phyloP scores from a whole-genome alignment of 768 basidiomycete genomes.

The Pholiota conissans region DNA sequence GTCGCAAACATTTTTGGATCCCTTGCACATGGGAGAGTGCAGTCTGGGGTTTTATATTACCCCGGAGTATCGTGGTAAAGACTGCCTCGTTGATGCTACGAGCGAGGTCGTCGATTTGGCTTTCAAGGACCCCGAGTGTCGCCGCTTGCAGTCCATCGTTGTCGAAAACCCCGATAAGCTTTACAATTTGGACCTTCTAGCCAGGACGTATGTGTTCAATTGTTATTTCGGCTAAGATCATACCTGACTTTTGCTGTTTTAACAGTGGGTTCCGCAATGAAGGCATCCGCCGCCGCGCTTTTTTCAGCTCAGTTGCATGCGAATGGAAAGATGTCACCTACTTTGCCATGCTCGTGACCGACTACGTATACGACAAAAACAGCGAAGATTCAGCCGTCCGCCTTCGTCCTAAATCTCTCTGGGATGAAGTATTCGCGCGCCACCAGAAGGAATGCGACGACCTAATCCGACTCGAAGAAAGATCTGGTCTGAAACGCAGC shows the following conservation, averaged over 20 bases:
- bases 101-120: conserved; percentile 44
- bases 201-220: conserved; percentile 29
- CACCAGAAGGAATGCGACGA: conserved; percentile 60
- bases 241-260: neutral
- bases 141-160: conserved; percentile 55
- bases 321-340: conserved; percentile 64
- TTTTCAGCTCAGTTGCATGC: conserved; percentile 40
- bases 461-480: conserved; percentile 51
- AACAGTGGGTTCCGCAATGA: conserved; percentile 61
- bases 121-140: conserved; percentile 43
- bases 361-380: conserved; percentile 41
- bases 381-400: conserved; percentile 13
- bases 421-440: conserved; percentile 63
- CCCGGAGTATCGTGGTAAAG: conserved; percentile 33
- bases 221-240: neutral
- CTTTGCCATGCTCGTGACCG: conserved; percentile 60
- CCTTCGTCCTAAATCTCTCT: conserved; percentile 40
- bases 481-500: conserved; percentile 28
- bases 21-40: conserved; percentile 41
- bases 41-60: conserved; percentile 56
- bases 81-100: conserved; percentile 48
- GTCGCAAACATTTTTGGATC: conserved; percentile 28
- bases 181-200: conserved; percentile 46
- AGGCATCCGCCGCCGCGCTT: conserved; percentile 58
- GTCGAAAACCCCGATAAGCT: conserved; percentile 45